Conservation (phyloP, 129 eudicot genomes). For the Calendula officinalis region DNA sequence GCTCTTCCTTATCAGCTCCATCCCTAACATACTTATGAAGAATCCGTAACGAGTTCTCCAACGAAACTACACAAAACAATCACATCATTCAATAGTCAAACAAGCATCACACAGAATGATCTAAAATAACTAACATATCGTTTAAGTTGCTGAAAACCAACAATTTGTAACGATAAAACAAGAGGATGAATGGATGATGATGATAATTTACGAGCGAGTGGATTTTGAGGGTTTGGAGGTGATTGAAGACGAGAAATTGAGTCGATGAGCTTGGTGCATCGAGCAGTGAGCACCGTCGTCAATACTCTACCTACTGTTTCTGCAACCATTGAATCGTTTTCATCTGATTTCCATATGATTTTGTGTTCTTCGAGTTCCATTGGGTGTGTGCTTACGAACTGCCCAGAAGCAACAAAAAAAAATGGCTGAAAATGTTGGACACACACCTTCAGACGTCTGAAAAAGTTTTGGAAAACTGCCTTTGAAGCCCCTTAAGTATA, state of each 20-base stretch:
- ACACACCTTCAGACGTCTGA: background rate
- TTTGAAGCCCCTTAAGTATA: conserved; percentile 8
- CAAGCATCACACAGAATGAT: conserved; percentile 13
- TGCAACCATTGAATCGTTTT: conserved; percentile 46
- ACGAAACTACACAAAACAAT: conserved; percentile 44
- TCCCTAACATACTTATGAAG: conserved; percentile 72
- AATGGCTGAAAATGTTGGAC: background rate
- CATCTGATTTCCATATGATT: conserved; percentile 37
- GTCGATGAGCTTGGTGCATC: conserved; percentile 65
- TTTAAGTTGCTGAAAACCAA: background rate
- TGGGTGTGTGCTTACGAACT: conserved; percentile 7
- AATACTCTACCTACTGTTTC: conserved; percentile 75
- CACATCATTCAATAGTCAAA: background rate
- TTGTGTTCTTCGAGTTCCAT: conserved; percentile 35
- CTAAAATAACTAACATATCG: background rate
- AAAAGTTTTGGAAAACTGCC: background rate
- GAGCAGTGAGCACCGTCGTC: conserved; percentile 51
- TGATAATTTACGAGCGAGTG: conserved; percentile 40
- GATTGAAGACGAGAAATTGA: conserved; percentile 66
- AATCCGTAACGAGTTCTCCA: conserved; percentile 75
- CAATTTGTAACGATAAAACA: too few species aligned
- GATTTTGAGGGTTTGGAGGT: conserved; percentile 39
- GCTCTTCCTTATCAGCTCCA: conserved; percentile 53
- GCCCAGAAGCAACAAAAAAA: background rate
- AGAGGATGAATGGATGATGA: background rate